Conservation (phyloP, 371 early-diverging fungal species). For the Apophysomyces ossiformis region DNA sequence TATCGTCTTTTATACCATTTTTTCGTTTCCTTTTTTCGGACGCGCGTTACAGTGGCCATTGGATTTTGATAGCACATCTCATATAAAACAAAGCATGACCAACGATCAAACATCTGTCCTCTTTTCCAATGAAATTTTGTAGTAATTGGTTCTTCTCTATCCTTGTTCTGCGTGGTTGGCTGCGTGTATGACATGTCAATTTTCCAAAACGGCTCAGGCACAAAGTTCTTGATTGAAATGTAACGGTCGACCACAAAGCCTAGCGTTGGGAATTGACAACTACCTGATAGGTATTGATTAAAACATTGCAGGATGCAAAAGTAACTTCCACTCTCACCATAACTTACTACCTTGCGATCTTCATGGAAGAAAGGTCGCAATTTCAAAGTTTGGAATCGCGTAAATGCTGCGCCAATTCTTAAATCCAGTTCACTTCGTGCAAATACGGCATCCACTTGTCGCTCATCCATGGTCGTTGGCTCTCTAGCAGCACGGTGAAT, state of each 20-base stretch:
- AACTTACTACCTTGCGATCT: conserved; percentile 76
- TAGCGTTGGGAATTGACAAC: conserved; percentile 99
- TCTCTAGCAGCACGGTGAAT: conserved; percentile 83
- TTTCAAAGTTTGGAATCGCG: conserved; percentile 90
- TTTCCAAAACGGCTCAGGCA: conserved; percentile 93
- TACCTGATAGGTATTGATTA: conserved; percentile 57
- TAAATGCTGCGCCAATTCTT: conserved; percentile 96
- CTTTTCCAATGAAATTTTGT: conserved; percentile 83
- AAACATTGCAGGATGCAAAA: not conserved
- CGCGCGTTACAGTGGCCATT: conserved; percentile 64
- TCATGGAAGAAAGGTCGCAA: conserved; percentile 59
- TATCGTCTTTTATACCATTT: conserved; percentile 70
- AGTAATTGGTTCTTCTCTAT: conserved; percentile 30
- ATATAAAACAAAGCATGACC: conserved; percentile 71
- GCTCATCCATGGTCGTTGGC: conserved; percentile 72
- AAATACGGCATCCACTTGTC: conserved; percentile 90
- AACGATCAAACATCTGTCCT: conserved; percentile 77
- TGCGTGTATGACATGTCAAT: conserved; percentile 70
- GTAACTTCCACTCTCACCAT: conserved; percentile 62
- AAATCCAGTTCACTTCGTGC: conserved; percentile 96
- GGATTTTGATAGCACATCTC: conserved; percentile 70
- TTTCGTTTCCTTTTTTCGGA: conserved; percentile 64
- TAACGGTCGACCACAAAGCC: conserved; percentile 99
- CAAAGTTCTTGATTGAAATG: conserved; percentile 78
- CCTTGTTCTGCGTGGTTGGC: not conserved